Conservation (phyloP, 257 asterid species). For the Solanum habrochaites region DNA sequence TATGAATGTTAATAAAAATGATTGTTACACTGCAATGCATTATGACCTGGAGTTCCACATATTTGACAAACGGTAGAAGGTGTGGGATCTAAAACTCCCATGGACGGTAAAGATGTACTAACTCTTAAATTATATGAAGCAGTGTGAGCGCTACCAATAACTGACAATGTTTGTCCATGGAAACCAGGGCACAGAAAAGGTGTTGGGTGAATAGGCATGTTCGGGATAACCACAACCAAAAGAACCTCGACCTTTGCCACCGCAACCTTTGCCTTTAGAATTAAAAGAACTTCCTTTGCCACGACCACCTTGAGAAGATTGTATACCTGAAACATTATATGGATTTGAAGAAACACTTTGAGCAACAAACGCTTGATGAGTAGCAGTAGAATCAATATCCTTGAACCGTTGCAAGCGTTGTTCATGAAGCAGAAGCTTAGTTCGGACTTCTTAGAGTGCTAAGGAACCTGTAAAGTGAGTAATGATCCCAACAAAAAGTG, state of each 20-base stretch:
- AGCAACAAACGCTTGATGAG: background rate
- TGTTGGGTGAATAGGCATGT: no score
- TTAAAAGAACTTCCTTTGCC: background rate
- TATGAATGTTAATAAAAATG: no score
- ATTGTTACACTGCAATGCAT: background rate
- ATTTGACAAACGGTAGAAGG: background rate
- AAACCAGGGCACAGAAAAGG: no score
- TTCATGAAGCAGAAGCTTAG: background rate
- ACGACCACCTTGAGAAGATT: background rate
- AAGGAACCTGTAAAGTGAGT: background rate
- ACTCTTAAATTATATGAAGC: background rate
- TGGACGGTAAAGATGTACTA: background rate
- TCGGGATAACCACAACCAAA: no score
- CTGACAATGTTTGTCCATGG: no score
- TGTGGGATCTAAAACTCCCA: background rate
- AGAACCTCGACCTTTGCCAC: background rate
- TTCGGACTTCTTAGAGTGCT: background rate
- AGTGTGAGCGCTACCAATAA: no score
- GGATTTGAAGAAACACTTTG: background rate
- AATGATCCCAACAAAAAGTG: background rate
- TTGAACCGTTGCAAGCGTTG: background rate
- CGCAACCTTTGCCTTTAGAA: background rate
- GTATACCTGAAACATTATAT: background rate
- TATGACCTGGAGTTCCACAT: background rate
- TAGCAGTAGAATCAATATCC: background rate